Percentiles rank a stretch among this genome's conserved stretches.
These are phyloP conservation scores for Darksidea phi DNA, from an alignment of 495 filamentous ascomycete genomes.

Conservation along the genomic window DNA sequence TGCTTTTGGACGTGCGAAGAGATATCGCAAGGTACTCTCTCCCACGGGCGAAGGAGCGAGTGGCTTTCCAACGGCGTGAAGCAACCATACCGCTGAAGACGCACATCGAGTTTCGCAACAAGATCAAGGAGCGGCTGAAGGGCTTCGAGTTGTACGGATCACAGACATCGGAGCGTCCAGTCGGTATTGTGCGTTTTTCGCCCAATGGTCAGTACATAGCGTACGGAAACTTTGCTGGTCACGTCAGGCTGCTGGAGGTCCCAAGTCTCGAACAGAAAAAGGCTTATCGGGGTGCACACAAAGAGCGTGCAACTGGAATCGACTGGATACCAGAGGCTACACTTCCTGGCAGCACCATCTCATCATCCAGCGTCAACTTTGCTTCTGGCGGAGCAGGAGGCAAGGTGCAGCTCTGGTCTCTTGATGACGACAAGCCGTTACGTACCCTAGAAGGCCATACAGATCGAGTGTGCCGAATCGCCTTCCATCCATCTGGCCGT, in stretches of 20 bases:
- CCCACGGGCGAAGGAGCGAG: constrained; percentile 72
- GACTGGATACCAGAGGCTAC: constrained; percentile 89
- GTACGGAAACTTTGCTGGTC: constrained; percentile 87
- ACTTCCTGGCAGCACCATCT: constrained; percentile 63
- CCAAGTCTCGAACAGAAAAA: constrained; percentile 75
- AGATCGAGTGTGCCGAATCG: constrained; percentile 82
- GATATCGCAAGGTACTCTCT: constrained; percentile 84
- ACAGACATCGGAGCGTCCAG: constrained; percentile 84
- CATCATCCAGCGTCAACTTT: constrained; percentile 73
- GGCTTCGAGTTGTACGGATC: constrained; percentile 87
- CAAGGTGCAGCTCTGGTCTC: constrained; percentile 84
- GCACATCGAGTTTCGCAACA: constrained; percentile 86
- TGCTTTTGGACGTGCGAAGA: constrained; percentile 73
- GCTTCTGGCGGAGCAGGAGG: constrained; percentile 91
- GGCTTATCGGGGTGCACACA: constrained; percentile 71
- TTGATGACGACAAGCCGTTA: constrained; percentile 77
- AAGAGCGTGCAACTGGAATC: constrained; percentile 81
- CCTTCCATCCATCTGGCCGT: constrained; percentile 88
- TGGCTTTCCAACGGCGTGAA: constrained; percentile 74
- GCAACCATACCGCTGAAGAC: constrained; percentile 78
- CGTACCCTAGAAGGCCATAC: constrained; percentile 82
- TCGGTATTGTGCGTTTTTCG: constrained; percentile 86
- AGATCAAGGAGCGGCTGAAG: constrained; percentile 77
- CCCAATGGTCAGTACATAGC: constrained; percentile 82
- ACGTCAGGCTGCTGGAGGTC: constrained; percentile 78